Percentiles rank a stretch among this genome's conserved stretches.
phyloP scores from a whole-genome alignment of 768 basidiomycete genomes.

The Lactifluus volemus region DNA sequence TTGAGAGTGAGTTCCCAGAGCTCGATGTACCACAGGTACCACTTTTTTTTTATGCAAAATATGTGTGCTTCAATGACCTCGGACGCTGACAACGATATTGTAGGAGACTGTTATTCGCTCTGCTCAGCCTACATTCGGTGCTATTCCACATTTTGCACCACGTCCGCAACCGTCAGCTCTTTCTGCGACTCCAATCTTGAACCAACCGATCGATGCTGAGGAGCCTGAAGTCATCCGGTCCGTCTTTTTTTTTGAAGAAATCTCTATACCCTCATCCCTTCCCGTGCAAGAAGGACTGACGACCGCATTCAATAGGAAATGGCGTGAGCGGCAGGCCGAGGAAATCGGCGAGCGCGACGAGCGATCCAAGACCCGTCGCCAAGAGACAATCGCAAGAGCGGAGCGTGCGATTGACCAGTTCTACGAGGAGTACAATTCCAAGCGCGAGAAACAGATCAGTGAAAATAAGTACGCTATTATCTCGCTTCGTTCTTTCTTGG shows the following conservation, averaged over 20 bases:
- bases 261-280: neutral
- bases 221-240: constrained; percentile 85
- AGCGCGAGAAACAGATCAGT: constrained; percentile 84
- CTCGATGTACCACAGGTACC: constrained; percentile 46
- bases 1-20: constrained; percentile 80
- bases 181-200: constrained; percentile 66
- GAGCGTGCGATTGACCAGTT: constrained; percentile 85
- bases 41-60: neutral
- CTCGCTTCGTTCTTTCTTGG: neutral
- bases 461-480: constrained; percentile 80
- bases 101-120: constrained; percentile 15
- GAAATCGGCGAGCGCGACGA: constrained; percentile 83
- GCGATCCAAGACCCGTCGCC: constrained; percentile 61
- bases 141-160: constrained; percentile 58
- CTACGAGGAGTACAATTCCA: constrained; percentile 78
- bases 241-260: neutral
- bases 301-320: constrained; percentile 42
- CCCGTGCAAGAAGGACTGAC: neutral
- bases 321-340: constrained; percentile 79
- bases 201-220: constrained; percentile 59
- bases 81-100: constrained; percentile 17
- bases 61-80: neutral
- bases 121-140: constrained; percentile 37
- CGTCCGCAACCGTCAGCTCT: constrained; percentile 65
- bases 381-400: constrained; percentile 77